Evolutionary conservation across 371 early-diverging fungal species (phyloP), one percentile per base, ranked within the genome.

Genomic region (Lichtheimia ornata): DNA sequence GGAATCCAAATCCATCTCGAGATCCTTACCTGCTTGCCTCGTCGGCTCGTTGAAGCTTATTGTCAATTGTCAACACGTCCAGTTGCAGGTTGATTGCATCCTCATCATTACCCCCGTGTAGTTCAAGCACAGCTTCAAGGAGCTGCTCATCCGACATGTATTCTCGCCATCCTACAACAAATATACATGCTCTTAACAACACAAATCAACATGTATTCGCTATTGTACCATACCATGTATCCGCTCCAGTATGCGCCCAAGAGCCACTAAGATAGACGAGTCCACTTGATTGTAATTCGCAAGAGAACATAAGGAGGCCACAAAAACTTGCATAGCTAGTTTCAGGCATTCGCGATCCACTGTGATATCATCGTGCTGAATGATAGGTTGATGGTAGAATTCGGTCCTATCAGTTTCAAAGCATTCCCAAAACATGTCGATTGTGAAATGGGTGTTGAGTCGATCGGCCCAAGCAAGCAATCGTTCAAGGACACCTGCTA

Each of bases 71-170:
- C 28, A 64, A 55, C 2, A 68, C 28, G 25, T 63, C 61, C 9
- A 56, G 58, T 45, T 68, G 69, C 11, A 68, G 35, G 22, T 61
- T 54, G 17, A 68, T 54, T 6, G 61, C 54, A 41, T 58, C 69
- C 7, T 57, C 56, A 50, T 68, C 69, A 20, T 68, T 64, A 22
- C 56, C 58, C n/a, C 64, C 64, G 35, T 50, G 47, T 11, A 68
- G 24, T 13, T 61, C 58, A n/a, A 61, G 58, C 9, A 68, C 13
- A 12, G 49, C 15, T 24, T 64, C 64, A 5, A 62, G 51, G 6
- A 66, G 22, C 9, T 47, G 47, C 18, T 40, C 14, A 41, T 55
- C 56, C 13, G 30, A 55, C 42, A 55, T 28, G 22, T 40, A 13
- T 5, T 41, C 7, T 27, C 25, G 22, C 5, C n/a, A 28, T 18